Evolutionary conservation across 495 filamentous ascomycete genomes (phyloP), one percentile per base, ranked within the genome.

Genomic region (Filosporella fistucella): DNA sequence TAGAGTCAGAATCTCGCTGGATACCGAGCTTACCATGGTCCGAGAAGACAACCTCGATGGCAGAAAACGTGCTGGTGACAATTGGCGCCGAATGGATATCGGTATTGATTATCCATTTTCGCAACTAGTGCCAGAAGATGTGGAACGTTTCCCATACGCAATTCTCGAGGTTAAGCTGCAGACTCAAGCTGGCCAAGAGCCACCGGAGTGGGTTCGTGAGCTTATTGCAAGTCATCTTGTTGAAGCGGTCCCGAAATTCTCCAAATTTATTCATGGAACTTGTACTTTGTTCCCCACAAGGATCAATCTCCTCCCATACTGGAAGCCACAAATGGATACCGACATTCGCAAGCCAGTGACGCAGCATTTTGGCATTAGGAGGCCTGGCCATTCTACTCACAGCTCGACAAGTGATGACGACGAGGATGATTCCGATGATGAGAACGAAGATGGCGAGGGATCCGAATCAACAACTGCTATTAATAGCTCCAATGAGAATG

Each of bases 11-110:
- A 95, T 99, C 46, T 97, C 93, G 2, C 81, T 99, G 13, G 93
- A 99, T 58, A 97, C 93, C 0, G 93, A 97, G 62, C 75, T 99
- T 35, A 88, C 87, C 3, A 94, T 99, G 89, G 66, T 85, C 26
- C 84, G 93, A 21, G 93, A 99, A 65, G 93, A 99, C 57, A 96
- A 97, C 62, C 68, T 95, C 46, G 91, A 95, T 60, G 91, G 89
- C 20, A 71, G 71, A 18, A 73, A 65, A 44, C 75, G 93, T 18
- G 78, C 82, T 3, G 94, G 93, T 1, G 75, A 86, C 45, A 96
- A 96, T 67, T 99, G 93, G 93, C 80, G 93, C 29, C 81, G 93
- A 37, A 99, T 85, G 83, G 94, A 99, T 63, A 96, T 99, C 50
- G 93, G 94, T 1, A 89, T 97, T 52, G 94, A 99, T 62, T 96